These are phyloP conservation scores for Cornus suecica DNA, from an alignment of 148 eudicot species.

Conservation along the genomic window DNA sequence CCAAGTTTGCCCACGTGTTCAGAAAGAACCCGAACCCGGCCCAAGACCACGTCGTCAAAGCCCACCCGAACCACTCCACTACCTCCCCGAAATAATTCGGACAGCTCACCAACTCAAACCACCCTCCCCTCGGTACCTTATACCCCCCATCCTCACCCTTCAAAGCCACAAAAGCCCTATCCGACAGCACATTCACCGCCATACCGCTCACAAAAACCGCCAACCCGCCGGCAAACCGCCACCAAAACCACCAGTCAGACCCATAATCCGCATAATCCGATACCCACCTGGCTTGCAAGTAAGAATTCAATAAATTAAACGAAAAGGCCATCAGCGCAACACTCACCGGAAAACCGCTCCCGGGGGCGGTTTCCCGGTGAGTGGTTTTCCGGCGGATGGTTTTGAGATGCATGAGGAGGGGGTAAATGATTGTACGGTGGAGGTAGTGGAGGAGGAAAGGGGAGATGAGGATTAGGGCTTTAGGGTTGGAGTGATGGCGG, in stretches of 20 bases:
- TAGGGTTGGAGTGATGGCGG: constrained; percentile 25
- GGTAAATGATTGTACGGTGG: constrained; percentile 73
- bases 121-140: constrained; percentile 65
- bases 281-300: constrained; percentile 69
- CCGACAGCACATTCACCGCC: constrained; percentile 62
- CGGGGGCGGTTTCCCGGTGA: too few species aligned
- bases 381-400: constrained; percentile 16
- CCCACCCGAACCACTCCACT: constrained; percentile 92
- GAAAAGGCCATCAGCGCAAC: constrained; percentile 53
- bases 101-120: constrained; percentile 73
- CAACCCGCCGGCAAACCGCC: constrained; percentile 51
- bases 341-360: constrained; percentile 48
- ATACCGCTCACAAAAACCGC: constrained; percentile 53
- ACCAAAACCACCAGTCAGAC: constrained; percentile 52
- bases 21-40: constrained; percentile 74
- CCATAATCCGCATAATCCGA: constrained; percentile 53
- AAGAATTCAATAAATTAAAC: constrained; percentile 62
- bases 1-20: constrained; percentile 66
- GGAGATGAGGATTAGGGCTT: constrained; percentile 47
- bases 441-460: constrained; percentile 73
- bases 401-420: constrained; percentile 48
- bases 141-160: constrained; percentile 63
- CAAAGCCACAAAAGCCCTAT: constrained; percentile 48
- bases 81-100: constrained; percentile 93
- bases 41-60: constrained; percentile 79